phyloP scores from a whole-genome alignment of 2,329 filamentous ascomycete species.

The Coleophoma crateriformis region DNA sequence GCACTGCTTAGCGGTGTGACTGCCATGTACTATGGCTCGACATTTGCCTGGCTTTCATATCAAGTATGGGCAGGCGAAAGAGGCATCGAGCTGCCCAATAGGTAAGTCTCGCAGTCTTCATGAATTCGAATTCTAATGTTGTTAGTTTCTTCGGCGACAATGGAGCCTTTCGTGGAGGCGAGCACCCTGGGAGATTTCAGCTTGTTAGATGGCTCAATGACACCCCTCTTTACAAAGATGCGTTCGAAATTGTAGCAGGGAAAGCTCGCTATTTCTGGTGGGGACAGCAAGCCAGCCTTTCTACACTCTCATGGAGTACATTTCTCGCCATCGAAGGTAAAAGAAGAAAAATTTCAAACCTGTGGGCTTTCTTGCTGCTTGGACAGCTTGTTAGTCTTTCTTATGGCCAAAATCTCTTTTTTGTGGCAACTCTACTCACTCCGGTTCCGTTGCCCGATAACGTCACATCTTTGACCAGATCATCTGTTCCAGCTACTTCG shows the following conservation, averaged over 20 bases:
- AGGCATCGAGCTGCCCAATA: constrained; percentile 31
- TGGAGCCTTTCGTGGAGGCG: constrained; percentile 21
- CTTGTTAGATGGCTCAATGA: constrained; percentile 22
- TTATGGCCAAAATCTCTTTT: constrained; percentile 60
- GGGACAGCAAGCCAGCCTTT: constrained; percentile 54
- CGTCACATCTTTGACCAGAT: constrained; percentile 16
- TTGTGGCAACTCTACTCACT: constrained; percentile 50
- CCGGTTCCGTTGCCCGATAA: constrained; percentile 38
- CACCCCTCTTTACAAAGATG: constrained; percentile 19
- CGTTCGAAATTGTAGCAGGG: constrained; percentile 48
- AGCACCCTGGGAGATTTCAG: constrained; percentile 24
- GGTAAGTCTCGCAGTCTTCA: constrained; percentile 20
- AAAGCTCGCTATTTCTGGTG: constrained; percentile 54
- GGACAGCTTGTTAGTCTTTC: constrained; percentile 54
- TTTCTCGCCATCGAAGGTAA: constrained; percentile 55
- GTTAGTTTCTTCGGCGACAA: constrained; percentile 22
- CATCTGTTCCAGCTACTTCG: constrained; percentile 12
- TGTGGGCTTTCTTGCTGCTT: constrained; percentile 52
- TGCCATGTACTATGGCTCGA: constrained; percentile 36
- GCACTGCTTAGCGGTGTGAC: constrained; percentile 37
- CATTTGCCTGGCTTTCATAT: constrained; percentile 42
- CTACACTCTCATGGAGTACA: constrained; percentile 47
- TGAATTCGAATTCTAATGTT: background rate
- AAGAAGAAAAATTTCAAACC: constrained; percentile 47
- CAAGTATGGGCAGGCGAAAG: constrained; percentile 40